Evolutionary conservation across 1,284 basidiomycete species (phyloP).

Genomic region (Phylloporus gajari): DNA sequence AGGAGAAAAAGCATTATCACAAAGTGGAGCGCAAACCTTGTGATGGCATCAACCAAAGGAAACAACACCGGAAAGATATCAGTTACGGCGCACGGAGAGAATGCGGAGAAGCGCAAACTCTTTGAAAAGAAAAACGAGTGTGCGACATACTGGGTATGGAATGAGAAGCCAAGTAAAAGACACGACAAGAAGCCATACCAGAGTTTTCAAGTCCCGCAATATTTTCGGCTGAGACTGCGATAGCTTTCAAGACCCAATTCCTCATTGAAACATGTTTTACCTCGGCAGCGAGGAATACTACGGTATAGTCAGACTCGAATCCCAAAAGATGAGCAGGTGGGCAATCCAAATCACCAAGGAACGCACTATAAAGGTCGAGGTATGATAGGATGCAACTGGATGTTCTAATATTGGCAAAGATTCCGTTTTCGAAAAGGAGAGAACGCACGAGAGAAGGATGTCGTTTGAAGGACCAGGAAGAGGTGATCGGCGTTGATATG

Average conservation of each 20-base stretch:
- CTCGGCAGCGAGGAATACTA: slow-evolving; percentile 88
- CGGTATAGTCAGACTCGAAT: slow-evolving; percentile 89
- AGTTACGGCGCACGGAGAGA: not conserved
- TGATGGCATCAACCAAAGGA: slow-evolving; percentile 84
- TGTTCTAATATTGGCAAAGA: slow-evolving; percentile 19
- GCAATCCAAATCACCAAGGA: not conserved
- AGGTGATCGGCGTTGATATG: slow-evolving; percentile 77
- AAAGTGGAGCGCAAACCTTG: slow-evolving; percentile 63
- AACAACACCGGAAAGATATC: slow-evolving; percentile 72
- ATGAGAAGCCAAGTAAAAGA: slow-evolving; percentile 12
- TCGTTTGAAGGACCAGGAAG: slow-evolving; percentile 86
- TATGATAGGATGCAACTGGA: slow-evolving; percentile 77
- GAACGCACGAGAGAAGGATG: slow-evolving; percentile 73
- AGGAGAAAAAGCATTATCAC: not conserved
- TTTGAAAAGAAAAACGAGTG: slow-evolving; percentile 90
- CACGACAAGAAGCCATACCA: slow-evolving; percentile 57
- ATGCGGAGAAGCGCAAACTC: slow-evolving; percentile 57
- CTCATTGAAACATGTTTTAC: slow-evolving; percentile 78
- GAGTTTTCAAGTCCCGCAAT: slow-evolving; percentile 84
- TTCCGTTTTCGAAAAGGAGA: slow-evolving; percentile 13
- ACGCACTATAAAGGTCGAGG: slow-evolving; percentile 79
- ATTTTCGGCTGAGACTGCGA: slow-evolving; percentile 81
- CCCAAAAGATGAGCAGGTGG: slow-evolving; percentile 12
- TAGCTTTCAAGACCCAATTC: slow-evolving; percentile 95
- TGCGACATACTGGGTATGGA: slow-evolving; percentile 72